A percentile compares a stretch with the other conserved stretches of the same genome.
Conservation (phyloP, 441 rosid genomes). For the Populus hybrid region DNA sequence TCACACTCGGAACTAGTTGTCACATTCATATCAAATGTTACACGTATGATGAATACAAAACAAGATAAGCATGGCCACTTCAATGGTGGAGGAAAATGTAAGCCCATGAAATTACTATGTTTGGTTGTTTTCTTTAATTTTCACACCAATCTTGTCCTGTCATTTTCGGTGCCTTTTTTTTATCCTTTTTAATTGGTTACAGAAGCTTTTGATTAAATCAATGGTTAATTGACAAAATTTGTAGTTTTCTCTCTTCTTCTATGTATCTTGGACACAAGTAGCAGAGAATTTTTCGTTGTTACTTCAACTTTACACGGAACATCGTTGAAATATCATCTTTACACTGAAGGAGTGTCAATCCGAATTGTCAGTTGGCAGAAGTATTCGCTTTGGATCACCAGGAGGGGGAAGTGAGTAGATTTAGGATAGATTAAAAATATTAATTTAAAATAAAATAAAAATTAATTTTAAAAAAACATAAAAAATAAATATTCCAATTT, state of each 20-base stretch:
- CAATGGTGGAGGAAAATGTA: neutral
- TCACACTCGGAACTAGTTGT: neutral
- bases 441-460: too few relatives aligned
- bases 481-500: too few relatives aligned
- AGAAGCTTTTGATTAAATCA: neutral
- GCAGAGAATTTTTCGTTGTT: too few relatives aligned
- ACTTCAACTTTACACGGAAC: neutral
- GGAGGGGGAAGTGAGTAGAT: neutral
- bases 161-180: neutral
- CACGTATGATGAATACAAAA: neutral
- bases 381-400: neutral
- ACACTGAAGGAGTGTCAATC: too few relatives aligned
- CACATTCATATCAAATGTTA: neutral
- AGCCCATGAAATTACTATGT: neutral
- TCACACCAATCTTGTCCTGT: neutral
- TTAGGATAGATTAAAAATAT: too few relatives aligned
- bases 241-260: neutral
- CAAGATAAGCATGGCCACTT: neutral
- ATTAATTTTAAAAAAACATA: too few relatives aligned
- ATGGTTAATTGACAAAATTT: neutral
- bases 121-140: neutral
- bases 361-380: neutral
- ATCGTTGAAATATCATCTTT: neutral
- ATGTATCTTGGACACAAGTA: neutral
- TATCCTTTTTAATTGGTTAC: neutral